Evolutionary conservation across 2,329 filamentous ascomycete genomes (phyloP), one percentile per base, ranked within the genome.

Genomic region (Fusarium pseudoanthophilum): DNA sequence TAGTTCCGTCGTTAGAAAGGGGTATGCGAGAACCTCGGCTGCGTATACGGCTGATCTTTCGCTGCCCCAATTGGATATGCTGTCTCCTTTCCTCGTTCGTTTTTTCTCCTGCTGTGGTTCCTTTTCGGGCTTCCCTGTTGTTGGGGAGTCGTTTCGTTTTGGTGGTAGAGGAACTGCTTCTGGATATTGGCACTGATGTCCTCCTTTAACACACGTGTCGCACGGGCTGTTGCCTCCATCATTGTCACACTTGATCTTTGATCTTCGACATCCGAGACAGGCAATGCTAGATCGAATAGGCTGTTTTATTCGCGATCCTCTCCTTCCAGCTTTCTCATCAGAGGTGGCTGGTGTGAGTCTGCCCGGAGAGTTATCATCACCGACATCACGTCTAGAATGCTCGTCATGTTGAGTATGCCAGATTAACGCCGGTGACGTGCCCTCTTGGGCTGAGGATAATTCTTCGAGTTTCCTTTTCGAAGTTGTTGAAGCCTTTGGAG

Each of bases 241-340:
- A 82, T 96, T 96, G 81, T 94, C 90, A 84, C 94, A 97, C 83
- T 95, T 95, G 80, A 95, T 93, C 83, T 96, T 97, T 80, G 92
- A 94, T 77, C 90, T 90, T 65, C 93, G 88, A 80, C 93, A 95
- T 72, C 90, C 87, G 69, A 89, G 86, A 82, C 93, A 96, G 53
- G 93, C 93, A 79, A 95, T 94, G 78, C 92, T 93, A 52, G 93
- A 94, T 75, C 93, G 89, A 89, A 94, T 92, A 39, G 86, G 86
- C 18, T 84, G 81, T 64, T 85, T 83, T 58, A 66, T 67, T 52
- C 64, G 71, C 9, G 60, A 30, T 42, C 58, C 30, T 26, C 61
- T 77, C 59, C 67, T 75, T 14, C 57, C 67, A 28, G 70, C 72
- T 39, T 63, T 74, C 26, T 55, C 52, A 52, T 67, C 64, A 60